phyloP scores from a whole-genome alignment of 2,329 filamentous ascomycete genomes.

The Dothideomycetidae sp. region DNA sequence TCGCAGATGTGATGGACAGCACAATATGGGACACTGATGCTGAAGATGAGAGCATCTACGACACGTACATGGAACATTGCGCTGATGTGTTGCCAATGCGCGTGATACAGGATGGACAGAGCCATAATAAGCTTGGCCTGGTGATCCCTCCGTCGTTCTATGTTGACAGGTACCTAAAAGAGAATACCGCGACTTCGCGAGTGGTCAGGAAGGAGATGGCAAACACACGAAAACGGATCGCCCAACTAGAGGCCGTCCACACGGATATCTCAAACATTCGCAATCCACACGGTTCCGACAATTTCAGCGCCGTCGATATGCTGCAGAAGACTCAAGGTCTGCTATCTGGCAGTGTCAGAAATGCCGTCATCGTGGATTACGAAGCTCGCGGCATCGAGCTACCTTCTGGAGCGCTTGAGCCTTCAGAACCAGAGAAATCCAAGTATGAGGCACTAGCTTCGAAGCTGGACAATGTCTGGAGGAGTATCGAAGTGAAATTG shows the following conservation, averaged over 20 bases:
- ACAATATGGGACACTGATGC: conserved; percentile 19
- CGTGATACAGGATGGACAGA: conserved; percentile 23
- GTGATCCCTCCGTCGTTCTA: conserved; percentile 41
- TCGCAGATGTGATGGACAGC: conserved; percentile 17
- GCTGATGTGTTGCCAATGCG: conserved; percentile 43
- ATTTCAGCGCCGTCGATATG: conserved; percentile 25
- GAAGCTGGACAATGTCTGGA: conserved; percentile 23
- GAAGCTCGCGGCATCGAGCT: conserved; percentile 10
- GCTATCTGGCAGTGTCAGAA: conserved; percentile 19
- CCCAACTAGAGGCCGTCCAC: conserved; percentile 23
- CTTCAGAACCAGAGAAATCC: conserved; percentile 14
- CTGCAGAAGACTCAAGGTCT: conserved; percentile 22
- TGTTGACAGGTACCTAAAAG: conserved; percentile 45
- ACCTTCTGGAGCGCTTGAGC: conserved; percentile 10
- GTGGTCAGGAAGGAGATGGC: conserved; percentile 32
- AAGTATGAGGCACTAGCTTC: conserved; percentile 14
- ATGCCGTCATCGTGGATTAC: conserved; percentile 13
- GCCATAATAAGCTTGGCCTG: conserved; percentile 27
- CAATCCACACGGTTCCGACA: conserved; percentile 14
- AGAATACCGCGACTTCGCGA: conserved; percentile 33
- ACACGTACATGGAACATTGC: conserved; percentile 28
- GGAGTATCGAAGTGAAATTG: conserved; percentile 21
- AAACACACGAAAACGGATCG: conserved; percentile 18
- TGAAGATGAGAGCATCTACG: conserved; percentile 13
- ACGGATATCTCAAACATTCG: conserved; percentile 25